phyloP scores from a whole-genome alignment of 2,329 filamentous ascomycete genomes.

The Colletotrichum sansevieriae region DNA sequence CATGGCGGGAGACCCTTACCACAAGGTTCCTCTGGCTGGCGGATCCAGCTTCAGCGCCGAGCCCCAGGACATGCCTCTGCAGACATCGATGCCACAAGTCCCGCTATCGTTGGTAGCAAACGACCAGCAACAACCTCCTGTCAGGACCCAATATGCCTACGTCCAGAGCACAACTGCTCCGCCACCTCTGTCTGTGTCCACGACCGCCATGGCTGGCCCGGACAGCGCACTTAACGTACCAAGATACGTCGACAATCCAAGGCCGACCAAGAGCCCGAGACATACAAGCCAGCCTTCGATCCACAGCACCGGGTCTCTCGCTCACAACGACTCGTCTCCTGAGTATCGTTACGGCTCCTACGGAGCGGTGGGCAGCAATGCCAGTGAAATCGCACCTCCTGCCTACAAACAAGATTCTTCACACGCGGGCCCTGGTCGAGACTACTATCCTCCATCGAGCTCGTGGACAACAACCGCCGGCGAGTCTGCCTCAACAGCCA shows the following conservation, averaged over 20 bases:
- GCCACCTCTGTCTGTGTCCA: conserved; percentile 61
- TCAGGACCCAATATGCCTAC: conserved; percentile 69
- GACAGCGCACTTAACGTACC: conserved; percentile 66
- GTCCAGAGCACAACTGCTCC: conserved; percentile 64
- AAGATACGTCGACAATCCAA: conserved; percentile 69
- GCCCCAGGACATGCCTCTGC: conserved; percentile 66
- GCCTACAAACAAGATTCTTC: conserved; percentile 50
- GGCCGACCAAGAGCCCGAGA: conserved; percentile 69
- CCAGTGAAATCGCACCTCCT: conserved; percentile 51
- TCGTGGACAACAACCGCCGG: conserved; percentile 66
- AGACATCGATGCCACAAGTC: conserved; percentile 67
- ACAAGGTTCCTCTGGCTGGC: conserved; percentile 65
- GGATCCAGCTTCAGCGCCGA: conserved; percentile 63
- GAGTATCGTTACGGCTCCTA: conserved; percentile 70
- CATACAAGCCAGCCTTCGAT: conserved; percentile 67
- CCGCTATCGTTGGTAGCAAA: conserved; percentile 63
- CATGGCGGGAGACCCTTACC: conserved; percentile 65
- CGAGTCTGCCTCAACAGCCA: conserved; percentile 58
- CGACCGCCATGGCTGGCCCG: conserved; percentile 51
- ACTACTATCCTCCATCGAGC: conserved; percentile 66
- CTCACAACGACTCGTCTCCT: conserved; percentile 61
- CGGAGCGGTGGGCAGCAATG: conserved; percentile 49
- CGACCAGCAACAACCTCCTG: conserved; percentile 61
- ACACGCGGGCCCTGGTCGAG: conserved; percentile 53
- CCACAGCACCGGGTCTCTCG: conserved; percentile 62